Conservation (phyloP, 352 stramenopile species). For the Globisporangium splendens region DNA sequence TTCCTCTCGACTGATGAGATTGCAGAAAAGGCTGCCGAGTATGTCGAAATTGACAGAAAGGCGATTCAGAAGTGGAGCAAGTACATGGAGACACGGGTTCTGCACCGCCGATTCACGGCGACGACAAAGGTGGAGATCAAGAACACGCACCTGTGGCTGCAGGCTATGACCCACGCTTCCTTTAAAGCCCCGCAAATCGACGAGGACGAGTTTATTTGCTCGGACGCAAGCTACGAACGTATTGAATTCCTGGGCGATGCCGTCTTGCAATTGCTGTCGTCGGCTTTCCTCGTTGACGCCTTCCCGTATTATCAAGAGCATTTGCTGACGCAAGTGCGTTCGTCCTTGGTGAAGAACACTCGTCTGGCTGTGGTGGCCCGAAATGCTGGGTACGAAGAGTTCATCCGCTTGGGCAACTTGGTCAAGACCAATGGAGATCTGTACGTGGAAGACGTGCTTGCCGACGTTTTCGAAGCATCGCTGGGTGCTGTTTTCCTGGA, state of each 20-base stretch:
- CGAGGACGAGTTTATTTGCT: slow-evolving; percentile 58
- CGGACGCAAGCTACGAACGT: slow-evolving; percentile 75
- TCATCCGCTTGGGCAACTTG: slow-evolving; percentile 63
- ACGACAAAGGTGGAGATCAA: slow-evolving; percentile 49
- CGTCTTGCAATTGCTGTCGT: slow-evolving; percentile 78
- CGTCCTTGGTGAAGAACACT: slow-evolving; percentile 83
- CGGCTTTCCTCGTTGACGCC: slow-evolving; percentile 71
- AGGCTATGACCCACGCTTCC: slow-evolving; percentile 71
- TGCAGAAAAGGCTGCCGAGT: slow-evolving; percentile 30
- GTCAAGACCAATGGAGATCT: slow-evolving; percentile 43
- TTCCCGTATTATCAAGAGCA: slow-evolving; percentile 83
- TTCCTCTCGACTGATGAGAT: slow-evolving; percentile 62
- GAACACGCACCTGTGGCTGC: slow-evolving; percentile 73
- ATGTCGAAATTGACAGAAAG: slow-evolving; percentile 49
- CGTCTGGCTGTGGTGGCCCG: slow-evolving; percentile 60
- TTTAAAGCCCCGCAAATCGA: slow-evolving; percentile 74
- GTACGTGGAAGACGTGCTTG: slow-evolving; percentile 74
- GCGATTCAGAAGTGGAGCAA: slow-evolving; percentile 54
- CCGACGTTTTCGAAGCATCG: slow-evolving; percentile 75
- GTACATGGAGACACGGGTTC: slow-evolving; percentile 31
- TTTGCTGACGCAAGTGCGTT: slow-evolving; percentile 72
- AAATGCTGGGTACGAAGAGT: slow-evolving; percentile 59
- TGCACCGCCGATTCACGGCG: slow-evolving; percentile 51
- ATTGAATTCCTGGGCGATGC: slow-evolving; percentile 86
- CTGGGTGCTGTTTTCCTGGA: slow-evolving; percentile 79